A percentile compares a stretch with the other conserved stretches of the same genome.
phyloP scores from a whole-genome alignment of 2,329 filamentous ascomycete species.

The Aspergillus udagawae region DNA sequence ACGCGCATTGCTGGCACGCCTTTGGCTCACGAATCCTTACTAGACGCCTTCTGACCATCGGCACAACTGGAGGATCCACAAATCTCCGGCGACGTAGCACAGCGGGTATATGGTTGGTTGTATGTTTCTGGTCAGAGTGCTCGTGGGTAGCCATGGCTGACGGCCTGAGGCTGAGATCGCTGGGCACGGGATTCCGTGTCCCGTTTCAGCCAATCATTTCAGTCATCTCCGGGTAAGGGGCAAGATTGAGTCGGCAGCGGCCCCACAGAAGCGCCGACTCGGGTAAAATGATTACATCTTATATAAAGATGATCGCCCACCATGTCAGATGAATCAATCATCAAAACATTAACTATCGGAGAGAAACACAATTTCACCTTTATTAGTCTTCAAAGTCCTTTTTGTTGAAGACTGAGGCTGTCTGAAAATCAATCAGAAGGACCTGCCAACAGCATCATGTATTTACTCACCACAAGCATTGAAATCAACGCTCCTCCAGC shows the following conservation, averaged over 20 bases:
- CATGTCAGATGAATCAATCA: too few species aligned
- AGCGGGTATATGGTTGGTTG: not conserved
- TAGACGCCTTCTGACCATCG: not conserved
- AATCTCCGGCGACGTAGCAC: not conserved
- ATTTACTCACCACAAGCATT: conserved; percentile 1
- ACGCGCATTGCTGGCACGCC: conserved; percentile 1
- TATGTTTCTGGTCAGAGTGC: not conserved
- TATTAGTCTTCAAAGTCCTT: too few species aligned
- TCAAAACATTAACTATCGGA: not conserved
- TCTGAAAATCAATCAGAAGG: too few species aligned
- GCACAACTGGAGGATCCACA: not conserved
- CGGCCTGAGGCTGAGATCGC: too few species aligned
- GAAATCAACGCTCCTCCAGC: conserved; percentile 6
- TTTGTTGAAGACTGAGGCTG: too few species aligned
- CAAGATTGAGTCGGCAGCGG: not conserved
- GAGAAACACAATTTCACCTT: not conserved
- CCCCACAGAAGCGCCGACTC: not conserved
- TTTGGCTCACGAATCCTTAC: not conserved
- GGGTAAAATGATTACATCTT: not conserved
- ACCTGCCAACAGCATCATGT: not conserved
- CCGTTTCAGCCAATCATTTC: not conserved
- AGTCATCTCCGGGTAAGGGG: too few species aligned
- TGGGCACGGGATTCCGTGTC: conserved; percentile 3
- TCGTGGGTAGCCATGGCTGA: too few species aligned
- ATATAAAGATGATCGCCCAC: too few species aligned